Conservation (phyloP, 2,329 filamentous ascomycete genomes). For the Phyllosticta citriasiana region DNA sequence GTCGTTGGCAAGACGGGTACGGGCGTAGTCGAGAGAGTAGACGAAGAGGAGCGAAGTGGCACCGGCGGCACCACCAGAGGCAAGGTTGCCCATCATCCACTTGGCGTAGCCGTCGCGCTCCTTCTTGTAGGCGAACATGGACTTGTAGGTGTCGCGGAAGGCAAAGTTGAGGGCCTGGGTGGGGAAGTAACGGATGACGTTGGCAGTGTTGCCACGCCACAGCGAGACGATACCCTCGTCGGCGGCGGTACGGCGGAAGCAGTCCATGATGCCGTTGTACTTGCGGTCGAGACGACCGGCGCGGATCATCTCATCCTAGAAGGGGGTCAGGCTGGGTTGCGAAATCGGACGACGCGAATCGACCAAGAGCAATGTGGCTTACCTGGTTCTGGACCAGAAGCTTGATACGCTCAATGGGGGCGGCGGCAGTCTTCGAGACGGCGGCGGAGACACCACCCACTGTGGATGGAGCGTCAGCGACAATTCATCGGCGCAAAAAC, state of each 20-base stretch:
- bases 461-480: slow-evolving; percentile 42
- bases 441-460: slow-evolving; percentile 99
- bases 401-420: slow-evolving; percentile 99
- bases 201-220: slow-evolving; percentile 99
- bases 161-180: slow-evolving; percentile 99
- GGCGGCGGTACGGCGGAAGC: slow-evolving; percentile 85
- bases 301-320: slow-evolving; percentile 99
- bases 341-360: neutral
- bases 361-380: slow-evolving; percentile 34
- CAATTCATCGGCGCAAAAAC: neutral
- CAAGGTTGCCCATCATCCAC: slow-evolving; percentile 99
- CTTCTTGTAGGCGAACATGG: slow-evolving; percentile 99
- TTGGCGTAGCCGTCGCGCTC: slow-evolving; percentile 94
- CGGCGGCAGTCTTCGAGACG: slow-evolving; percentile 99
- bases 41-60: slow-evolving; percentile 99
- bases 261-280: slow-evolving; percentile 88
- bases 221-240: slow-evolving; percentile 90
- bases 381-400: slow-evolving; percentile 99
- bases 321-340: slow-evolving; percentile 15
- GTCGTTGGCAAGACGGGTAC: slow-evolving; percentile 99
- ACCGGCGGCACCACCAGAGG: slow-evolving; percentile 98
- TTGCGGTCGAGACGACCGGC: slow-evolving; percentile 94
- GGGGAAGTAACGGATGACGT: slow-evolving; percentile 99
- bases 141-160: slow-evolving; percentile 99
- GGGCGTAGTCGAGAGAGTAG: slow-evolving; percentile 99